Evolutionary conservation across 2,329 filamentous ascomycete genomes (phyloP).

Genomic region (Xylariaceae sp.): DNA sequence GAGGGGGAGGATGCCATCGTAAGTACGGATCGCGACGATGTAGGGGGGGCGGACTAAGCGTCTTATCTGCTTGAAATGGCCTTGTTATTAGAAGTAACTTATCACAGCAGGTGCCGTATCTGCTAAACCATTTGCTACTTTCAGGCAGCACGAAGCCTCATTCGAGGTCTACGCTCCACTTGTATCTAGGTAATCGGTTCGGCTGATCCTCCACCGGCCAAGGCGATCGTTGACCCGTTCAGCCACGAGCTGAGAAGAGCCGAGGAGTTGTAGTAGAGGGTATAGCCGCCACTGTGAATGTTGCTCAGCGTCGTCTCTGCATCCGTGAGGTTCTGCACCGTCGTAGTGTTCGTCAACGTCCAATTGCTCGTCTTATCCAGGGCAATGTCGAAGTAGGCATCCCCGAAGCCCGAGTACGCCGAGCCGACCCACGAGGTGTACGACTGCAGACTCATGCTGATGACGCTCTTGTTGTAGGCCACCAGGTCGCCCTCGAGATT

Average conservation of each 20-base stretch:
- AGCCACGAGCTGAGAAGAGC: background rate
- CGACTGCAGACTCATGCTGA: background rate
- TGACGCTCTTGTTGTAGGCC: background rate
- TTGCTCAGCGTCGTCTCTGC: background rate
- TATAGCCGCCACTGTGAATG: background rate
- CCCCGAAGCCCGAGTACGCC: background rate
- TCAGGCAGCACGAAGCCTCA: no score
- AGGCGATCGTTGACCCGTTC: background rate
- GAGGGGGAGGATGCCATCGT: constrained; percentile 2
- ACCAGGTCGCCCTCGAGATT: background rate
- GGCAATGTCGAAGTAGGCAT: background rate
- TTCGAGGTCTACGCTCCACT: no score
- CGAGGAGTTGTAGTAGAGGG: background rate
- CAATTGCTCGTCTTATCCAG: background rate
- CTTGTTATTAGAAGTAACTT: no score
- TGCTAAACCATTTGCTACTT: no score
- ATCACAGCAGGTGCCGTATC: no score
- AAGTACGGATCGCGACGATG: constrained; percentile 3
- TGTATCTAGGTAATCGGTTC: background rate
- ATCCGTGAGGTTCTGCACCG: background rate
- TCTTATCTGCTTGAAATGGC: no score
- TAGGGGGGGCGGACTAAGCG: no score
- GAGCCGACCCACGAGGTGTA: background rate
- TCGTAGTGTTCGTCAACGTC: background rate
- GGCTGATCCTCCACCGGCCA: background rate